Conservation (phyloP, 2,329 filamentous ascomycete genomes). For the Epichloe scottii region DNA sequence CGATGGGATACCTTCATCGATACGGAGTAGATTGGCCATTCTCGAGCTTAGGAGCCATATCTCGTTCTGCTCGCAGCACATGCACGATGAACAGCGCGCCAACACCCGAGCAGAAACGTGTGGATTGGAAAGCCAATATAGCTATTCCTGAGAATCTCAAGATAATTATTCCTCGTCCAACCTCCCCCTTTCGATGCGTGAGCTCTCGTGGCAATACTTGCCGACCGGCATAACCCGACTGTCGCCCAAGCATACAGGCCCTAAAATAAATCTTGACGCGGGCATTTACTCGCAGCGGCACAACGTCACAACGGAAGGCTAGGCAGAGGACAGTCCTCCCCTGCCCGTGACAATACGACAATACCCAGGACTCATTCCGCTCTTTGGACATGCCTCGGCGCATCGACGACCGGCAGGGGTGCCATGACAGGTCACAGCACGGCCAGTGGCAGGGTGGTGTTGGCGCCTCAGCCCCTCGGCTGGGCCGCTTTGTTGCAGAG, state of each 20-base stretch:
- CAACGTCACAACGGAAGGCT: not conserved
- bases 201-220: not conserved
- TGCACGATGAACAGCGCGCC: not conserved
- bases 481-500: not conserved
- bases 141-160: too few relatives aligned
- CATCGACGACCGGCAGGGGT: conserved; percentile 1
- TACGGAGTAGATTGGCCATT: not conserved
- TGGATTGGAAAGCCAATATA: too few relatives aligned
- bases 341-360: not conserved
- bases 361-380: not conserved
- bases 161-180: too few relatives aligned
- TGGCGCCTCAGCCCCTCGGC: not conserved
- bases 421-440: conserved; percentile 2
- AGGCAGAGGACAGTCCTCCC: not conserved
- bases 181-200: too few relatives aligned
- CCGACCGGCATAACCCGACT: not conserved
- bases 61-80: not conserved
- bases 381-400: not conserved
- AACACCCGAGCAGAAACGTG: not conserved
- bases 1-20: not conserved
- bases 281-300: not conserved
- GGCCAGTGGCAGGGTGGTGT: not conserved
- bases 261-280: not conserved
- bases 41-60: not conserved
- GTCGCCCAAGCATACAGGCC: not conserved